Evolutionary conservation across 768 basidiomycete species (phyloP), one percentile per base, ranked within the genome.

Genomic region (Rhodotorula taiwanensis): DNA sequence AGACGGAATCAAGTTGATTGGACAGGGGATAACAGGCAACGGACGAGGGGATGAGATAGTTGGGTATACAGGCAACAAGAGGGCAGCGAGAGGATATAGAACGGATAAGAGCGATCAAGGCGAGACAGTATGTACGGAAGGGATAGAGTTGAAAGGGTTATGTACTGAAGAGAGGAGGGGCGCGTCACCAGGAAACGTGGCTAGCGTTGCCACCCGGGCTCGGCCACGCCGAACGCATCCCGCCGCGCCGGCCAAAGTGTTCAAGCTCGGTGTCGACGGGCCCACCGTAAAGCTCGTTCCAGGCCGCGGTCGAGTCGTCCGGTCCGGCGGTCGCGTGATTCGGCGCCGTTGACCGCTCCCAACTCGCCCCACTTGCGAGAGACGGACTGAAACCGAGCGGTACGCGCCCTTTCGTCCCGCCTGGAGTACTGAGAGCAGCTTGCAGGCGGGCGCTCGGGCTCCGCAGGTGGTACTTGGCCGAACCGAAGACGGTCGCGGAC

Each of bases 311-410:
- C 49, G 31, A 20, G 30, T 31, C 6, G 30, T 8, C 31, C 30
- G 27, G n/a, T 25, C 6, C 20, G 16, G 10, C 47, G 47, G 16
- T 31, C 5, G 36, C 18, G 28, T 28, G 36, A 20, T 4, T 30
- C 36, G 34, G 20, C 14, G 48, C 48, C 47, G 51, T 52, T 28
- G 48, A 41, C 27, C 56, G 48, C 56, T 48, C 34, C 33, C 55
- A 44, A 28, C 54, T 31, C 54, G 42, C 51, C 3, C 62, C 62
- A 5, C 50, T 43, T 48, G 63, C 58, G 11, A 65, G 56, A 11
- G 52, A 54, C 27, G 64, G 64, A 18, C 42, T 47, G 45, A 56
- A 65, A 3, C 64, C 64, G 50, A 65, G 64, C 28, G 64, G 64
- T 5, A 55, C 21, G 20, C 51, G 50, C 10, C 64, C 58, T 42